phyloP scores from a whole-genome alignment of 208 protist genomes.

The Leishmania amazonensis region DNA sequence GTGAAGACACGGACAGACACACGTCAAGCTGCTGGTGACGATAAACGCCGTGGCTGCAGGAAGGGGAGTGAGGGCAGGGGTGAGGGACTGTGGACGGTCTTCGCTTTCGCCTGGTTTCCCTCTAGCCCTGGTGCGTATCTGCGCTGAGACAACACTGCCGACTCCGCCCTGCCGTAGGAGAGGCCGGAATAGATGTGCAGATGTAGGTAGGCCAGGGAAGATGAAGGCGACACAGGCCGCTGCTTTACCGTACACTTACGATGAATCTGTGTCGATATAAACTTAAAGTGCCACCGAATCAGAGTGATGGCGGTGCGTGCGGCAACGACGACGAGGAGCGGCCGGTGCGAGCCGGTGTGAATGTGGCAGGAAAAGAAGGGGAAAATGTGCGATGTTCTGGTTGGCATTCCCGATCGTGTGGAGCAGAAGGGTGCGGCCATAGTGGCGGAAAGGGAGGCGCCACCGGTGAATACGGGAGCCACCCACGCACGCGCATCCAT shows the following conservation, averaged over 20 bases:
- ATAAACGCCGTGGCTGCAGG: neutral
- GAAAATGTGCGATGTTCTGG: neutral
- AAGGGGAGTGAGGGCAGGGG: neutral
- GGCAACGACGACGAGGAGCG: neutral
- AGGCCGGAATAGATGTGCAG: neutral
- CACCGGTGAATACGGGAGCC: neutral
- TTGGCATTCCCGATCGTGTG: neutral
- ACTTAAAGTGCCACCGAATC: neutral
- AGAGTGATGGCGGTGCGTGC: neutral
- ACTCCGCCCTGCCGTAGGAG: neutral
- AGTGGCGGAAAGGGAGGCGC: neutral
- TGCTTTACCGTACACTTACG: neutral
- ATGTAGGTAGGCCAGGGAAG: neutral
- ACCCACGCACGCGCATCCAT: neutral
- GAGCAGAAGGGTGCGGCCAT: neutral
- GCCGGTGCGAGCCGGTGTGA: neutral
- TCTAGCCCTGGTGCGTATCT: neutral
- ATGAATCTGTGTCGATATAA: neutral
- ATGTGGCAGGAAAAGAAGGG: neutral
- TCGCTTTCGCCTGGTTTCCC: neutral
- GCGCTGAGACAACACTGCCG: neutral
- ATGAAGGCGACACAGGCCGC: neutral
- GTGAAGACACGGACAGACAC: neutral
- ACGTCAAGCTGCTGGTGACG: neutral
- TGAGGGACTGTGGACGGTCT: neutral